Evolutionary conservation across 2,329 filamentous ascomycete species (phyloP).

Genomic region (Penicillium sp.): DNA sequence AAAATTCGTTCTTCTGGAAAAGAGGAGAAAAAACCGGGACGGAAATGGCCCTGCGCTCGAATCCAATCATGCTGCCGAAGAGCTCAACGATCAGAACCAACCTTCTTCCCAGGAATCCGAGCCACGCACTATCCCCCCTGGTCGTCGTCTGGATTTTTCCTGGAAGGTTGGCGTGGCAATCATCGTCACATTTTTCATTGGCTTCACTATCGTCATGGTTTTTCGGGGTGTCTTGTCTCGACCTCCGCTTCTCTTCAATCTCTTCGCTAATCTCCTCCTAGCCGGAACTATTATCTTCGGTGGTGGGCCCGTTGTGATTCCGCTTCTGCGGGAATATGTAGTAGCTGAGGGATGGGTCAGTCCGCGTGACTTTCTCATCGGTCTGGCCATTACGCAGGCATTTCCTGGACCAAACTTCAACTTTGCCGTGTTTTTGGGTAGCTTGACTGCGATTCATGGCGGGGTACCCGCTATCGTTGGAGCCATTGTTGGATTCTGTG

Average conservation of each 20-base stretch:
- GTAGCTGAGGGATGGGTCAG: slow-evolving; percentile 65
- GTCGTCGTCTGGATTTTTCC: too few species aligned
- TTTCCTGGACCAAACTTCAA: slow-evolving; percentile 56
- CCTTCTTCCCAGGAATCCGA: too few species aligned
- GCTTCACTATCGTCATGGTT: too few species aligned
- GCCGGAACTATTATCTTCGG: slow-evolving; percentile 65
- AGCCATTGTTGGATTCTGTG: slow-evolving; percentile 48
- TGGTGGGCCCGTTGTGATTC: slow-evolving; percentile 60
- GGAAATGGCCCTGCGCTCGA: too few species aligned
- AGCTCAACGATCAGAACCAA: too few species aligned
- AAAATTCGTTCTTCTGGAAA: slow-evolving; percentile 22
- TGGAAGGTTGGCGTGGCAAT: too few species aligned
- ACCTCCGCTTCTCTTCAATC: slow-evolving; percentile 48
- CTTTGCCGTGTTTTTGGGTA: slow-evolving; percentile 54
- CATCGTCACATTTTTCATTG: too few species aligned
- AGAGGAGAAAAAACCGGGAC: too few species aligned
- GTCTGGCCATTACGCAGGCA: slow-evolving; percentile 64
- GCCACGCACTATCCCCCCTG: too few species aligned
- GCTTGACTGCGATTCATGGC: slow-evolving; percentile 41
- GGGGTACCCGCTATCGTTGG: slow-evolving; percentile 39
- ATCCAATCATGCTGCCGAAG: too few species aligned
- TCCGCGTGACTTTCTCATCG: slow-evolving; percentile 64
- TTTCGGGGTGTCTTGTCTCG: too few species aligned
- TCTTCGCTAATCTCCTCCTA: slow-evolving; percentile 69
- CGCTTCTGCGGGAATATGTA: slow-evolving; percentile 54